phyloP scores from a whole-genome alignment of 164 flowering plant species.

The Hamamelis virginiana region DNA sequence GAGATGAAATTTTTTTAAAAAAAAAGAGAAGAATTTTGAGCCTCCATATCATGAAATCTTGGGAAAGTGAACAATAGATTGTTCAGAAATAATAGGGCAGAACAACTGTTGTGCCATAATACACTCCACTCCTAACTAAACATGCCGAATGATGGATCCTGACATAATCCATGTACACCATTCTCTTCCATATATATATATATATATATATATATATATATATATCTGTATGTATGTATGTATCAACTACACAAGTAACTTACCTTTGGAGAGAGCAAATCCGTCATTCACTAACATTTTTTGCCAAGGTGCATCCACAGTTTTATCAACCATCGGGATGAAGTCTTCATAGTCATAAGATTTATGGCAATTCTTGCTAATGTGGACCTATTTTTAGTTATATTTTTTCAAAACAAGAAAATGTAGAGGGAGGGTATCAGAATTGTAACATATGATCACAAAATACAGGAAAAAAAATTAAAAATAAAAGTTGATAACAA shows the following conservation, averaged over 20 bases:
- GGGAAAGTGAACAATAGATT: not conserved
- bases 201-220: not conserved
- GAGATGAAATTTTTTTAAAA: no score
- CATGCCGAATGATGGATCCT: not conserved
- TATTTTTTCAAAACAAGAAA: not conserved
- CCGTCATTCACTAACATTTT: slow-evolving; percentile 12
- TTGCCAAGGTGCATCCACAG: slow-evolving; percentile 27
- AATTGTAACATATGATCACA: not conserved
- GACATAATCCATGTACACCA: not conserved
- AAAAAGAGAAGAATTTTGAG: not conserved
- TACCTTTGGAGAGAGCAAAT: slow-evolving; percentile 27
- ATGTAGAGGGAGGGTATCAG: not conserved
- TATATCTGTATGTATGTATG: not conserved
- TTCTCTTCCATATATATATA: not conserved
- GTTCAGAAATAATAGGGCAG: not conserved
- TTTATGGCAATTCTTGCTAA: not conserved
- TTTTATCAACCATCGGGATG: slow-evolving; percentile 32
- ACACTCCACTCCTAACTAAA: not conserved
- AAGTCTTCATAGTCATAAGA: slow-evolving; percentile 7
- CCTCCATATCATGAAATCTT: slow-evolving; percentile 1
- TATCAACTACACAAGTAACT: not conserved
- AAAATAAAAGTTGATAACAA: not conserved
- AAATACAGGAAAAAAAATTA: not conserved
- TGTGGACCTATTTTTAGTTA: slow-evolving; percentile 15
- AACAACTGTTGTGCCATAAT: not conserved